These are phyloP conservation scores for Mortierella sp. DNA, from an alignment of 371 early-diverging fungal genomes.

Conservation along the genomic window DNA sequence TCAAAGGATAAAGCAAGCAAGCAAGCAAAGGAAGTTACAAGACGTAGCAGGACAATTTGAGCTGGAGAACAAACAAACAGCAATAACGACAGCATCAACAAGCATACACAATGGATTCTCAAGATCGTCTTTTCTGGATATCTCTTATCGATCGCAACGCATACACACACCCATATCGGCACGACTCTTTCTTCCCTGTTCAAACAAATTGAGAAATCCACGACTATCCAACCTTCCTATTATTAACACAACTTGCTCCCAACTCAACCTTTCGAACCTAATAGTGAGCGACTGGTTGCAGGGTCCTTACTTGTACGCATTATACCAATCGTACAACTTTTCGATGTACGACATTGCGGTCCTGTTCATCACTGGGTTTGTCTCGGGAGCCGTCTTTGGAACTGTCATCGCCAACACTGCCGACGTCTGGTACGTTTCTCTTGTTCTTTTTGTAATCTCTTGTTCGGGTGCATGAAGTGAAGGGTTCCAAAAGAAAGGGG, in stretches of 20 bases:
- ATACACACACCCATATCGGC: neutral
- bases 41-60: too few species aligned
- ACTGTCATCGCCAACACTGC: constrained; percentile 80
- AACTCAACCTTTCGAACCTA: neutral
- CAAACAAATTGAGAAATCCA: neutral
- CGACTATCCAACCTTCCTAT: neutral
- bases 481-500: too few species aligned
- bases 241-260: neutral
- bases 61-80: neutral
- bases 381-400: constrained; percentile 81
- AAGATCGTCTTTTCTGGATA: neutral
- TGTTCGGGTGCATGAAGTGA: too few species aligned
- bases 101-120: neutral
- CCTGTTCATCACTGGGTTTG: constrained; percentile 81
- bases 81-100: neutral
- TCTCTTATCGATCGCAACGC: neutral
- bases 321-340: constrained; percentile 77
- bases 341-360: constrained; percentile 72
- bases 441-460: neutral
- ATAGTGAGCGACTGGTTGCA: constrained; percentile 84
- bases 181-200: neutral
- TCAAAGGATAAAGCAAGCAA: neutral
- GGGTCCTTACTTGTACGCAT: constrained; percentile 79
- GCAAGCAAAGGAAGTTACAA: neutral
- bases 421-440: constrained; percentile 71